A percentile compares a stretch with the other conserved stretches of the same genome.
phyloP scores from a whole-genome alignment of 805 yeast genomes.

The Saccharomycopsis microspora region DNA sequence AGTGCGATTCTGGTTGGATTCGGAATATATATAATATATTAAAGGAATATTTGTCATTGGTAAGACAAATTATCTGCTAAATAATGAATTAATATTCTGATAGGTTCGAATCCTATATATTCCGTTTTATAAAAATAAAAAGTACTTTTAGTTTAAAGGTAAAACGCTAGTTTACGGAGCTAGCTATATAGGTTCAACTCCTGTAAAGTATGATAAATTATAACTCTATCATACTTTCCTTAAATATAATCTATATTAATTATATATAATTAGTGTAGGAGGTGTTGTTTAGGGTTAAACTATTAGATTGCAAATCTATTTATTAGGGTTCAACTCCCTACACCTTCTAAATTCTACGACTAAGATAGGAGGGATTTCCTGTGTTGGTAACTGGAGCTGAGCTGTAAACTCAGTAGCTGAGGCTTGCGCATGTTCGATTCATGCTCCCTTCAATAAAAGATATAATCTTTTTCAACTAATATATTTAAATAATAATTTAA shows the following conservation, averaged over 20 bases:
- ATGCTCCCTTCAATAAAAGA: constrained; percentile 4
- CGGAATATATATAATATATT: too few relatives aligned
- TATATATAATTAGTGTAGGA: neutral
- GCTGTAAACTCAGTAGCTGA: constrained; percentile 10
- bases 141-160: constrained; percentile 15
- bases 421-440: constrained; percentile 11
- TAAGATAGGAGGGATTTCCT: constrained; percentile 3
- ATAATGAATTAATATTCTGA: constrained; percentile 7
- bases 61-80: constrained; percentile 12
- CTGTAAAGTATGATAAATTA: neutral
- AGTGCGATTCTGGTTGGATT: too few relatives aligned
- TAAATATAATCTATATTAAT: neutral
- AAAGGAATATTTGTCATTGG: constrained; percentile 11
- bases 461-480: too few relatives aligned
- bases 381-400: constrained; percentile 9
- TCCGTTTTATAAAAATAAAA: constrained; percentile 6
- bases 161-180: constrained; percentile 16
- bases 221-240: neutral
- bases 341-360: neutral
- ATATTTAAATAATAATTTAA: too few relatives aligned
- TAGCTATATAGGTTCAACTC: constrained; percentile 18
- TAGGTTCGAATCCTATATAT: constrained; percentile 16
- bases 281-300: constrained; percentile 9
- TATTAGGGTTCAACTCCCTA: constrained; percentile 5
- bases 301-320: constrained; percentile 6